Conservation (phyloP, 371 early-diverging fungal genomes). For the Apophysomyces ossiformis region DNA sequence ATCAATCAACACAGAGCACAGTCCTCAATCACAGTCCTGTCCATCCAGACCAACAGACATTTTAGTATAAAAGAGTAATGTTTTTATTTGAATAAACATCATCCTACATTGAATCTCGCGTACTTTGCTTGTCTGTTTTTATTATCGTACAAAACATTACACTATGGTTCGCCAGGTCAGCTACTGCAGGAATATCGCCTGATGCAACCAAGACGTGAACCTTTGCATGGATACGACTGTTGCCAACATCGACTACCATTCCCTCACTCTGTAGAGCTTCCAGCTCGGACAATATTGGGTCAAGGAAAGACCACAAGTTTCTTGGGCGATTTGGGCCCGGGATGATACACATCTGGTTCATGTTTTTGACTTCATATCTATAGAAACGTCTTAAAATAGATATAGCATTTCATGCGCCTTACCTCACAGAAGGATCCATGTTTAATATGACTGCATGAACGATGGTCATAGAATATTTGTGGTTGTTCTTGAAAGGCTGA, state of each 20-base stretch:
- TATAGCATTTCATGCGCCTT: background rate
- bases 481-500: background rate
- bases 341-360: background rate
- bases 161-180: background rate
- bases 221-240: background rate
- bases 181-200: constrained; percentile 7
- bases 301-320: background rate
- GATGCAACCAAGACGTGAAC: constrained; percentile 4
- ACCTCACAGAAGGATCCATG: background rate
- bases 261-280: background rate
- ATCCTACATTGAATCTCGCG: too few relatives aligned
- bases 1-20: too few relatives aligned
- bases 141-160: too few relatives aligned
- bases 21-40: too few relatives aligned
- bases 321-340: background rate
- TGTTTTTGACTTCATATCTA: background rate
- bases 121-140: too few relatives aligned
- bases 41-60: too few relatives aligned
- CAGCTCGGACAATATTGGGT: constrained; percentile 1
- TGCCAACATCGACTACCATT: background rate
- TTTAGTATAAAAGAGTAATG: too few relatives aligned
- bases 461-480: background rate
- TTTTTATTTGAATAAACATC: too few relatives aligned
- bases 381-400: background rate
- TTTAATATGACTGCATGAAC: background rate